Base-by-base conservation (phyloP, 352 stramenopile species). In the Pythium grandisporangium region DNA sequence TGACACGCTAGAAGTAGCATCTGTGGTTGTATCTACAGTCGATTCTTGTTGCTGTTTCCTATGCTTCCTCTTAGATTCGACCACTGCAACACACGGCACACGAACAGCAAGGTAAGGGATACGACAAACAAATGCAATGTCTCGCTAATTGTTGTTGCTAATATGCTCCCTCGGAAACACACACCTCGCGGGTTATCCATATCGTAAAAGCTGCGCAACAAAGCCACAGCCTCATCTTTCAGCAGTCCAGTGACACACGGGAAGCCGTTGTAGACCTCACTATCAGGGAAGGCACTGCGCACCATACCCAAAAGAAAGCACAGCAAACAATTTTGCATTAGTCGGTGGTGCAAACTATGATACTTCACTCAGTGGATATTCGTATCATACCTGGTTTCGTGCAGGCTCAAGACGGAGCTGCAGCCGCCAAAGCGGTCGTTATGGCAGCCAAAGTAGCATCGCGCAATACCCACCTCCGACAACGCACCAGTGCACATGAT, bases 401-500 rank as follows among this genome's bases (percentile, higher is more conserved):
- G 75, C 17, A 97, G 56, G 42, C 51, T 83, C 23, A 96, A 35
- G 6, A 97, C 86, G 8, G 89, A 97, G 36, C 89, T 78, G 59
- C 82, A 96, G 24, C 90, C 90, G 39, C 90, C 90, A 58, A 97
- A 97, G 41, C 81, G 83, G 44, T 96, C 84, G 46, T 97, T 97
- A 47, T 85, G 70, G 54, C 84, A 96, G 14, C 89, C 89, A 67
- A 95, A 97, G 27, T 84, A 78, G 36, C 94, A 86, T 6, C 48
- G 52, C 30, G 66, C 48, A 34, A 97, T 84, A 32, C 51, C 67
- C 11, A 96, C 55, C 37, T 84, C 66, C 12, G 70, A 66, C 14
- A 97, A 59, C n/a, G 88, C 89, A 22, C 66, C 69, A 3, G 90
- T 88, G 36, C 90, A 97, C 90, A 97, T 97, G 48, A 97, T 96